Base-by-base conservation (phyloP, 2,329 filamentous ascomycete genomes). In the Nemania sp. region DNA sequence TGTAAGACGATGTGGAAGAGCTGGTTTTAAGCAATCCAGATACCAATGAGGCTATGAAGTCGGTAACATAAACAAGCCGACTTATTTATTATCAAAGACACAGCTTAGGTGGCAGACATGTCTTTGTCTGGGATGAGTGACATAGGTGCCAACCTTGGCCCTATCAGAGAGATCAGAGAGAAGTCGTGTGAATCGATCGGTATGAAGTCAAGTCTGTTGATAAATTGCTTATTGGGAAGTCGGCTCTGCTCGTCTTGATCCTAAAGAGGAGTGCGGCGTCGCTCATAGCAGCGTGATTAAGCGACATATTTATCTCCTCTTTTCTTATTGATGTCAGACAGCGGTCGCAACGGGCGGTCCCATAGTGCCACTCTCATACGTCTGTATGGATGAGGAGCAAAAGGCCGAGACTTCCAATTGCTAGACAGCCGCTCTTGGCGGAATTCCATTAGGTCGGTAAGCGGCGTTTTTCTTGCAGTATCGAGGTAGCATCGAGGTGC, bases 401-500 rank as follows among this genome's bases (percentile, higher is more conserved):
- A 5, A 15, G 15, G 49, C 51, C 35, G 39, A 48, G 32, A 55
- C n/a, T 34, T 49, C 18, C 20, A 47, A 32, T n/a, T 39, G 46
- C 42, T 40, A 18, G 34, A 47, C 32, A 37, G 39, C 21, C 5
- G 10, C 39, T 32, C 39, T 43, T 49, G 34, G 35, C 35, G 11
- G 25, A 3, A 34, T 3, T 25, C 15, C 12, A 37, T 9, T 21
- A 34, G 13, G 29, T 6, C 20, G 25, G 29, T 6, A 39, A 45
- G 47, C 42, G 12, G 39, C 49, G 15, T 21, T 2, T 5, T n/a
- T 9, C 20, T 37, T 34, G 25, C n/a, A 48, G 25, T n/a, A 20
- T 42, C 12, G n/a, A 47, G 6, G 57, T 60, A 52, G 46, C 13
- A 55, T 56, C 35, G 12, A 9, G 13, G 39, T 52, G 25, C 13